phyloP scores from a whole-genome alignment of 495 filamentous ascomycete species.

The Neurospora sp. region DNA sequence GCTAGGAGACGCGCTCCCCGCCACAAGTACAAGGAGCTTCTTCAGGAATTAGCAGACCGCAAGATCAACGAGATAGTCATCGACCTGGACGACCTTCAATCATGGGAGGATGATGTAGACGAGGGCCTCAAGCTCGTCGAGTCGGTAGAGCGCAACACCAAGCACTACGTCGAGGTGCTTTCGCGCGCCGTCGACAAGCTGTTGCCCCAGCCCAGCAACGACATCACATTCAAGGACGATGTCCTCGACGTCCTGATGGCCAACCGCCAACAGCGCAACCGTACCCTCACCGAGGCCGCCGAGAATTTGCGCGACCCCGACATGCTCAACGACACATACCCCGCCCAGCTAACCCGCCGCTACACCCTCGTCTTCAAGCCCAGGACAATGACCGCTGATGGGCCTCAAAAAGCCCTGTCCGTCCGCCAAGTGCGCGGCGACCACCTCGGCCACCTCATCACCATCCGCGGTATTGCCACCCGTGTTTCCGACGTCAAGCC shows the following conservation, averaged over 20 bases:
- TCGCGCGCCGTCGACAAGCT: constrained; percentile 79
- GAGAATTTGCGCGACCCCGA: constrained; percentile 57
- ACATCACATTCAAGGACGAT: constrained; percentile 90
- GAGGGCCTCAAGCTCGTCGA: constrained; percentile 69
- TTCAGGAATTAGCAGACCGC: constrained; percentile 81
- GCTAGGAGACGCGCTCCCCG: constrained; percentile 43
- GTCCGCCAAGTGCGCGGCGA: constrained; percentile 88
- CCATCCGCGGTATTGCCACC: constrained; percentile 87
- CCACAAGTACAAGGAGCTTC: constrained; percentile 81
- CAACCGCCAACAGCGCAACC: constrained; percentile 79
- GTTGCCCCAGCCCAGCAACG: constrained; percentile 68
- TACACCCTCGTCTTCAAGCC: constrained; percentile 97
- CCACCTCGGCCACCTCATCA: constrained; percentile 87
- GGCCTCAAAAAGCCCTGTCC: constrained; percentile 74
- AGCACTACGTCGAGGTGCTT: constrained; percentile 87
- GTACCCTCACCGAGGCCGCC: constrained; percentile 54
- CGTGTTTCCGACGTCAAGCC: constrained; percentile 97
- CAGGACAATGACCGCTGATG: constrained; percentile 56
- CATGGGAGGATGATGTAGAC: constrained; percentile 59
- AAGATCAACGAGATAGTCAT: constrained; percentile 63
- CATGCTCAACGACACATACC: constrained; percentile 58
- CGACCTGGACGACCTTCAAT: constrained; percentile 77
- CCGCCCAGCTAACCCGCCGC: constrained; percentile 80
- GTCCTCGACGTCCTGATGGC: constrained; percentile 94
- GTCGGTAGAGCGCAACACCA: constrained; percentile 81